Conservation (phyloP, 176 grass and related monocot genomes). For the Oryza brachyantha region DNA sequence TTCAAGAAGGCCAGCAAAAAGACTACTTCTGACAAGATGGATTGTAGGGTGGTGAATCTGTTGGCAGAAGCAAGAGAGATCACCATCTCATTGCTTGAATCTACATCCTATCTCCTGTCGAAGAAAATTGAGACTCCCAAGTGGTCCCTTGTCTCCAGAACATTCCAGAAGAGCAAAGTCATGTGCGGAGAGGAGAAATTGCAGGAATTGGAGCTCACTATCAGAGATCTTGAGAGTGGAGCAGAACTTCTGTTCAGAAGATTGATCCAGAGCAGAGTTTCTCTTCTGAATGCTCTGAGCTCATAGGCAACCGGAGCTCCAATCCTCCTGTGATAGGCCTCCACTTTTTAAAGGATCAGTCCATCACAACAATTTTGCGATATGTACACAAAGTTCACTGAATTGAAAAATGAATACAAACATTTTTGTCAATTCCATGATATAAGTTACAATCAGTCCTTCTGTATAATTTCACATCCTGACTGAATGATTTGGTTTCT, state of each 20-base stretch:
- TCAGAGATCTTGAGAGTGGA: constrained; percentile 35
- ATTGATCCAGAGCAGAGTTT: constrained; percentile 52
- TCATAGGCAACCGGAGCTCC: constrained; percentile 21
- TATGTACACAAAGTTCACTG: not conserved
- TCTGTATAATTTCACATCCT: not conserved
- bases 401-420: not conserved
- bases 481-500: not conserved
- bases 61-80: constrained; percentile 33
- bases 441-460: not conserved
- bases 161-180: constrained; percentile 34
- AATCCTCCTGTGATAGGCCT: constrained; percentile 17
- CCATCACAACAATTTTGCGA: constrained; percentile 24
- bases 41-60: constrained; percentile 20
- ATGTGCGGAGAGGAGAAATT: constrained; percentile 30
- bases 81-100: constrained; percentile 34
- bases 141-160: constrained; percentile 35
- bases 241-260: constrained; percentile 29
- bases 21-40: constrained; percentile 8
- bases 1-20: constrained; percentile 43
- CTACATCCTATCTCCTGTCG: not conserved
- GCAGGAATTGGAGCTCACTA: constrained; percentile 39
- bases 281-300: constrained; percentile 46
- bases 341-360: constrained; percentile 40
- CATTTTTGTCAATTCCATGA: not conserved
- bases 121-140: constrained; percentile 39